Conservation (phyloP, 345 rosid species). For the Alliaria petiolata region DNA sequence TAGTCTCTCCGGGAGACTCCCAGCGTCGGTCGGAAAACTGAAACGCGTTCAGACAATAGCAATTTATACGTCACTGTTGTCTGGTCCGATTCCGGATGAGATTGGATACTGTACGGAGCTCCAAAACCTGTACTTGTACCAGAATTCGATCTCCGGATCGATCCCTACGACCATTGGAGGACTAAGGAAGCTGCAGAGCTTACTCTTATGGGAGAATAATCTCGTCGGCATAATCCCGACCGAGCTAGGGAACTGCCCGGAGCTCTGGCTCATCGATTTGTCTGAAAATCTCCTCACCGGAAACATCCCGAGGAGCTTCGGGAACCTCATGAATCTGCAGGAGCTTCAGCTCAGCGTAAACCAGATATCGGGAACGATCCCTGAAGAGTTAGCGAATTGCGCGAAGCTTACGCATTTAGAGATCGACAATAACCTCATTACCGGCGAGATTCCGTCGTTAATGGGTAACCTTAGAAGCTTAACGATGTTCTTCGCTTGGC, state of each 20-base stretch:
- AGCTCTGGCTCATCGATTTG: slow-evolving; percentile 52
- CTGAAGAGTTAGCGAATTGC: slow-evolving; percentile 55
- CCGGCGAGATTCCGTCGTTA: slow-evolving; percentile 66
- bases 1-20: slow-evolving; percentile 75
- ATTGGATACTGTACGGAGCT: slow-evolving; percentile 73
- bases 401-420: slow-evolving; percentile 57
- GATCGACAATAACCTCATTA: slow-evolving; percentile 77
- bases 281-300: slow-evolving; percentile 81
- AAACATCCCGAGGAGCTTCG: slow-evolving; percentile 57
- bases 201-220: slow-evolving; percentile 74
- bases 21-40: slow-evolving; percentile 60
- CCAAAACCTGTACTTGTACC: slow-evolving; percentile 65
- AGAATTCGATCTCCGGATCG: slow-evolving; percentile 72
- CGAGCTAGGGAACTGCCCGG: slow-evolving; percentile 63
- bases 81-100: slow-evolving; percentile 78
- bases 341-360: slow-evolving; percentile 79
- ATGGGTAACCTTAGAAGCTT: slow-evolving; percentile 56
- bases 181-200: slow-evolving; percentile 47
- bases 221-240: slow-evolving; percentile 68
- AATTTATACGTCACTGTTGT: slow-evolving; percentile 62
- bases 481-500: slow-evolving; percentile 74
- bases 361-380: slow-evolving; percentile 73
- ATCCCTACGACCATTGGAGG: slow-evolving; percentile 56
- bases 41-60: slow-evolving; percentile 71
- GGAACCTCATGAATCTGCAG: slow-evolving; percentile 50